Evolutionary conservation across 257 asterid genomes (phyloP), one percentile per base, ranked within the genome.

Genomic region (Petunia axillaris): DNA sequence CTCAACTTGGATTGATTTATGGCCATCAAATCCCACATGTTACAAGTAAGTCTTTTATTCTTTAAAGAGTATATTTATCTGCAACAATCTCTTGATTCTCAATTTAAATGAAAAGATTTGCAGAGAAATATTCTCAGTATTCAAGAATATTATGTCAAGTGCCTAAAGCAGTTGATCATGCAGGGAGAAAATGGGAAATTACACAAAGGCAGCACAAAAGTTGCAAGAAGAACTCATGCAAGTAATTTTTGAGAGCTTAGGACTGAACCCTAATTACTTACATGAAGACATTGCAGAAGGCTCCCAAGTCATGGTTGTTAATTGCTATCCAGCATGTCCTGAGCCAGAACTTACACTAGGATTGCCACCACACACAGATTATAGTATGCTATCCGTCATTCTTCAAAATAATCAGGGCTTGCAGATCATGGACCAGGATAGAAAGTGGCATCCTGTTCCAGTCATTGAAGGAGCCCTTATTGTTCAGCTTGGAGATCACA

Each of bases 1-100:
- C 85, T 86, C 94, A 75, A 87, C 85, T 68, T 91, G 97, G 97
- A 87, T 90, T 37, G 78, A 90, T 83, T 54, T 78, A 78, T 91
- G 97, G 97, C 94, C 97, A 73, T 86, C 93, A 75, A 84, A 91
- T 58, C 97, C 97, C 63, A 82, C 88, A 76, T 79, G 60, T 63
- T 89, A 90, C 87, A 91, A 86, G 94, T 91, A 85, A 84, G 88
- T 36, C 54, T 77, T 37, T 62, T 13, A 57, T 35, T 39, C 35
- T 75, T 43, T 58, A 53, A 8, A 41, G 14, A 5, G 48, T 25
- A 50, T 60, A 8, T 53, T 35, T 1, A 57, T 41, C 53, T 66
- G 39, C 80, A 71, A 77, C 3, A 6, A 63, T 39, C 75, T 62
- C 79, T 25, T 59, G 37, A 50, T 64, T 25, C 25, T 25, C 25